These are phyloP conservation scores for Fusarium redolens DNA, from an alignment of 2,329 filamentous ascomycete species.

Conservation along the genomic window DNA sequence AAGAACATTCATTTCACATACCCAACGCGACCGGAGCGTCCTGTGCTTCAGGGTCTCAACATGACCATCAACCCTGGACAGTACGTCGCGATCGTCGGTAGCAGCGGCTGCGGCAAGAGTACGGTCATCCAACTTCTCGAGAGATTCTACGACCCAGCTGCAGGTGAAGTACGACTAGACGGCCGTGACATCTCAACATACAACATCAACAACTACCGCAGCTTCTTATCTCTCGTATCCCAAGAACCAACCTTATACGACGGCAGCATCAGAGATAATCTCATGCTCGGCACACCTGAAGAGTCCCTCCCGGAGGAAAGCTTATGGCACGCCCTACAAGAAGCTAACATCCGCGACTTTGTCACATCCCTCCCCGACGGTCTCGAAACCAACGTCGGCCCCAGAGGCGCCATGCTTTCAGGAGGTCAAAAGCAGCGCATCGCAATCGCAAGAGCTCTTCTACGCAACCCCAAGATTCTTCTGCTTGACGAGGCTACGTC, in stretches of 20 bases:
- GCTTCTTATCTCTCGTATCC: slow-evolving; percentile 41
- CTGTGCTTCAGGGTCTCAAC: slow-evolving; percentile 71
- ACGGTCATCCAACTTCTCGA: slow-evolving; percentile 66
- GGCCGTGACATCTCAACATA: slow-evolving; percentile 26
- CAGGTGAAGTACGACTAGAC: slow-evolving; percentile 1
- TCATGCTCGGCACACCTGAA: slow-evolving; percentile 65
- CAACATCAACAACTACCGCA: slow-evolving; percentile 40
- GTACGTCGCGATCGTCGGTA: slow-evolving; percentile 58
- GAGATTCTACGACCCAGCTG: slow-evolving; percentile 60
- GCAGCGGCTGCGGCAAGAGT: slow-evolving; percentile 62
- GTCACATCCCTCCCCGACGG: slow-evolving; percentile 87
- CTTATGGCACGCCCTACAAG: slow-evolving; percentile 82
- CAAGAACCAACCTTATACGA: slow-evolving; percentile 49
- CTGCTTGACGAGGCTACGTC: slow-evolving; percentile 84
- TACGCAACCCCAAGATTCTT: slow-evolving; percentile 89
- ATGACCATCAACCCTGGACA: slow-evolving; percentile 58
- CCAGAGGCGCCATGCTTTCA: slow-evolving; percentile 84
- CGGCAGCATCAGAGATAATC: slow-evolving; percentile 62
- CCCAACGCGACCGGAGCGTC: slow-evolving; percentile 73
- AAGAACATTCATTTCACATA: slow-evolving; percentile 74
- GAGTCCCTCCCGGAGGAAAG: slow-evolving; percentile 74
- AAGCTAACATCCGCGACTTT: slow-evolving; percentile 94
- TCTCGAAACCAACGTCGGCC: slow-evolving; percentile 86
- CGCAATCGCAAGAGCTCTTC: slow-evolving; percentile 90
- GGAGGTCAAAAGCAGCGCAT: slow-evolving; percentile 96